Percentiles rank a stretch among this genome's conserved stretches.
Evolutionary conservation across 2,329 filamentous ascomycete genomes (phyloP).

Genomic region (Fusarium coicis): DNA sequence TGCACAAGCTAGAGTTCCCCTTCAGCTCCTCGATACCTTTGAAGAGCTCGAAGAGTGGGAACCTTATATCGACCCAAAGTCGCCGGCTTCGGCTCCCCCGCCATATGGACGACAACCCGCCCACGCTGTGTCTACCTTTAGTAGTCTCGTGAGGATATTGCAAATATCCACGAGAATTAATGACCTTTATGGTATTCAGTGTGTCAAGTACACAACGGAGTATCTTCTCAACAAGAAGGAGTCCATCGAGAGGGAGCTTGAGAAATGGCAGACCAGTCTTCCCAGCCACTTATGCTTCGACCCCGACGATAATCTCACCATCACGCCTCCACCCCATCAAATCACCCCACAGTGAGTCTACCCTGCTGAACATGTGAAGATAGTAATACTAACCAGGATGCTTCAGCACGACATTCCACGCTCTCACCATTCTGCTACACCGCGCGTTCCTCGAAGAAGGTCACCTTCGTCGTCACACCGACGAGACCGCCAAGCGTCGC

Average conservation of each 20-base stretch:
- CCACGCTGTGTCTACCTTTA: slow-evolving; percentile 45
- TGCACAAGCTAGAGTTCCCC: slow-evolving; percentile 47
- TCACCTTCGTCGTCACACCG: slow-evolving; percentile 45
- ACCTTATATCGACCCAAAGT: slow-evolving; percentile 47
- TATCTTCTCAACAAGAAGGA: slow-evolving; percentile 43
- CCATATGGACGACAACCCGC: slow-evolving; percentile 45
- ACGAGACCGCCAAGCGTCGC: slow-evolving; percentile 39
- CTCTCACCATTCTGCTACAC: slow-evolving; percentile 57
- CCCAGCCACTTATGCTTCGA: slow-evolving; percentile 44
- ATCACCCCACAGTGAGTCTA: slow-evolving; percentile 45
- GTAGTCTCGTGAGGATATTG: slow-evolving; percentile 44
- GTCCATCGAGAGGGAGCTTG: slow-evolving; percentile 42
- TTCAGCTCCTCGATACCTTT: slow-evolving; percentile 47
- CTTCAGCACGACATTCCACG: slow-evolving; percentile 50
- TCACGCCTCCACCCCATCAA: slow-evolving; percentile 45
- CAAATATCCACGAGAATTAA: slow-evolving; percentile 46
- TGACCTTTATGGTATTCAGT: slow-evolving; percentile 43
- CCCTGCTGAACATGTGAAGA: neutral
- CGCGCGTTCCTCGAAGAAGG: slow-evolving; percentile 55
- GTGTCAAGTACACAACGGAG: slow-evolving; percentile 42
- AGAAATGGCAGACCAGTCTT: slow-evolving; percentile 42
- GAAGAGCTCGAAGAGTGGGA: slow-evolving; percentile 51
- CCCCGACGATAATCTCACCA: slow-evolving; percentile 39
- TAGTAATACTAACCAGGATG: slow-evolving; percentile 7
- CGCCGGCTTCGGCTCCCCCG: slow-evolving; percentile 40